Percentiles rank a stretch among this genome's conserved stretches.
Conservation (phyloP, 2,329 filamentous ascomycete species). For the Pyricularia pennisetigena region DNA sequence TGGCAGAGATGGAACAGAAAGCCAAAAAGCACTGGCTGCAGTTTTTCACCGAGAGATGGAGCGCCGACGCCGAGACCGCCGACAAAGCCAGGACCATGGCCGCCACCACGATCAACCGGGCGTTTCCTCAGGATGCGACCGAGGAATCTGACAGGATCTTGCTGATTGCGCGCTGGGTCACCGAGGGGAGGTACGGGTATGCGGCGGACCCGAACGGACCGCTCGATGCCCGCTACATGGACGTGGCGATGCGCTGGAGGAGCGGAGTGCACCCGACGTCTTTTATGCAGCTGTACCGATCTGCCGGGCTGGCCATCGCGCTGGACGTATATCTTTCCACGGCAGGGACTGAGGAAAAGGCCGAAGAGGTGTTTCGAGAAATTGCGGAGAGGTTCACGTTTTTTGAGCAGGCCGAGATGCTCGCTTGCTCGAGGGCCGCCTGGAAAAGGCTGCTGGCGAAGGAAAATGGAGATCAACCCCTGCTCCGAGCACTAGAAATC, state of each 20-base stretch:
- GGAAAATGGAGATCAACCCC: neutral
- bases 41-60: neutral
- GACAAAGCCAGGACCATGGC: neutral
- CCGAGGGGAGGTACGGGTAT: neutral
- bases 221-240: neutral
- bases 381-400: neutral
- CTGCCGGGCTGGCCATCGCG: neutral
- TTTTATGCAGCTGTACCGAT: neutral
- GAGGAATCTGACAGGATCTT: neutral
- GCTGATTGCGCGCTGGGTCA: neutral
- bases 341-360: neutral
- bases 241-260: neutral
- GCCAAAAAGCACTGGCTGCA: neutral
- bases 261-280: neutral
- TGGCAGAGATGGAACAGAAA: neutral
- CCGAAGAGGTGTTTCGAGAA: neutral
- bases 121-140: neutral
- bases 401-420: slow-evolving; percentile 1
- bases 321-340: neutral
- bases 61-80: neutral
- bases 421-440: neutral
- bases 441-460: neutral
- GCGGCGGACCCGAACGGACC: neutral
- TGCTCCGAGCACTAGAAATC: neutral
- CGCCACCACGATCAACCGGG: neutral